Evolutionary conservation across 768 basidiomycete genomes (phyloP), one percentile per base, ranked within the genome.

Genomic region (Paxillus rubicundulus): DNA sequence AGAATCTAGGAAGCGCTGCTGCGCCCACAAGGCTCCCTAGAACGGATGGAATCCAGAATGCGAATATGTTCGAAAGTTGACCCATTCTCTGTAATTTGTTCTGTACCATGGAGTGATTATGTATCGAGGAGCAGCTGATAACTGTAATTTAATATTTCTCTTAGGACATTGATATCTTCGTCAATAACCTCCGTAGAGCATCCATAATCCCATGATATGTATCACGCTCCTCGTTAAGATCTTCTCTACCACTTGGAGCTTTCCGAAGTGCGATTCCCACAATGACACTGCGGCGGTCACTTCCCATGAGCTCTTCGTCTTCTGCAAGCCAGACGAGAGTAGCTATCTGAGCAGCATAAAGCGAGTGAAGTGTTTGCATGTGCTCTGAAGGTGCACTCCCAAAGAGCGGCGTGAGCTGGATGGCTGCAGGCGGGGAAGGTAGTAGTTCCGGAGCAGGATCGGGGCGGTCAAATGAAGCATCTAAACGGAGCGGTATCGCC

Each of bases 291-390:
- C 79, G 75, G 47, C 84, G 74, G 21, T 75, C 68, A 7, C 66
- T 68, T 16, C 77, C 76, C 37, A 78, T 52, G 21, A 70, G 61
- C 38, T 61, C 70, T 39, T 75, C 65, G n/a, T 70, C 64, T 48
- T 77, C 75, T 49, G 79, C 61, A 1, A 76, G 74, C 89, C 93
- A 97, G 6, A 94, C 67, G 27, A 95, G 75, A 0, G 92, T 92
- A 1, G 92, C 89, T 41, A 92, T 85, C 61, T 97, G 94, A n/a
- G 85, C 75, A 0, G 84, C 85, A 68, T 95, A 96, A 0, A 96
- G 74, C 33, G 85, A 84, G 63, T 95, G 81, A 20, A 96, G 70
- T 0, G 83, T 84, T 45, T 85, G 84, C 53, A 84, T 64, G 49
- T 89, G 82, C 9, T 84, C 80, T 0, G 87, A 83, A 1, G 85